These are phyloP conservation scores for Osmanthus fragrans DNA, from an alignment of 257 asterid species.

Conservation along the genomic window DNA sequence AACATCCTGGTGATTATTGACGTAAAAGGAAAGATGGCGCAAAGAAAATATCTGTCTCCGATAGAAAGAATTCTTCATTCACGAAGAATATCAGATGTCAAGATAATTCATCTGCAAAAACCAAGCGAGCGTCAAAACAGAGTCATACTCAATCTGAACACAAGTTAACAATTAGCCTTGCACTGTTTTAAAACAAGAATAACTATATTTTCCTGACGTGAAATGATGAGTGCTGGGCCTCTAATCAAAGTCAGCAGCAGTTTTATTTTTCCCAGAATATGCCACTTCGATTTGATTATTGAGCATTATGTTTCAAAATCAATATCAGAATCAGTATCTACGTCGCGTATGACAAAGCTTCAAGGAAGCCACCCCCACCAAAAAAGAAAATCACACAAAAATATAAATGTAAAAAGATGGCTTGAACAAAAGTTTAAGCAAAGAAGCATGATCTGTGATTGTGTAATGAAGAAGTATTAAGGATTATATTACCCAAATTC, in stretches of 20 bases:
- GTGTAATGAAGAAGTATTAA: no score
- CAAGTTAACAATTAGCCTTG: neutral
- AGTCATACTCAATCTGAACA: neutral
- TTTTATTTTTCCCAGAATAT: neutral
- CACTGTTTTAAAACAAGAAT: neutral
- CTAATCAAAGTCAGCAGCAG: neutral
- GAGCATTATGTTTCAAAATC: neutral
- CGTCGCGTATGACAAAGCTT: no score
- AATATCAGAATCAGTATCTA: neutral
- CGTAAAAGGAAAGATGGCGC: constrained; percentile 5
- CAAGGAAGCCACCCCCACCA: no score
- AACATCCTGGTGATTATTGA: constrained; percentile 19
- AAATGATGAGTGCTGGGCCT: neutral
- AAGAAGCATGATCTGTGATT: no score
- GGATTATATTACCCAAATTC: neutral
- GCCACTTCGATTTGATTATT: neutral
- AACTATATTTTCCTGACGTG: neutral
- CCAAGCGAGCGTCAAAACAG: constrained; percentile 13
- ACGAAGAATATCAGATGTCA: constrained; percentile 1
- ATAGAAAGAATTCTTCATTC: constrained; percentile 25
- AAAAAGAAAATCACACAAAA: no score
- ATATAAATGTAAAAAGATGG: no score
- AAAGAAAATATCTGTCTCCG: constrained; percentile 13
- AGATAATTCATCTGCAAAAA: constrained; percentile 25
- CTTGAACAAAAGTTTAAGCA: no score